Evolutionary conservation across 2,329 filamentous ascomycete genomes (phyloP).

Genomic region (Ilyonectria robusta): DNA sequence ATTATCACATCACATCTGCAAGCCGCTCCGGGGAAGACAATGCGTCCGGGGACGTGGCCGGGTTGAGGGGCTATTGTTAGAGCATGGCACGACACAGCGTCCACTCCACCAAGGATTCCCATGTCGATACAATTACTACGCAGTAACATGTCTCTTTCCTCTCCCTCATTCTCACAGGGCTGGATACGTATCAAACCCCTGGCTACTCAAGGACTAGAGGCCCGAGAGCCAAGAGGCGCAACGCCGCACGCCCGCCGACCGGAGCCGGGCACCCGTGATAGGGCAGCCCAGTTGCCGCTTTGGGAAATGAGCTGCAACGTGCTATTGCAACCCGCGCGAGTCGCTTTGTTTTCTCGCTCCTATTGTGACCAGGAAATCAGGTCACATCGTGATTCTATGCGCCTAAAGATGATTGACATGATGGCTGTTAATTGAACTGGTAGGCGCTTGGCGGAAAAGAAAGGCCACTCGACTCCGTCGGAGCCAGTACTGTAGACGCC

Average conservation of each 20-base stretch:
- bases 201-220: background rate
- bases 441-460: too few relatives aligned
- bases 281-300: conserved; percentile 13
- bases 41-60: background rate
- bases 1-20: conserved; percentile 3
- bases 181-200: background rate
- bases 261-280: conserved; percentile 19
- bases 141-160: background rate
- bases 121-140: background rate
- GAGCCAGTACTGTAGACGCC: background rate
- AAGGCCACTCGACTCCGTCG: too few relatives aligned
- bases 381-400: background rate
- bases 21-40: background rate
- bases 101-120: background rate
- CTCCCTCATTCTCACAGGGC: background rate
- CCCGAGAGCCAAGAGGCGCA: conserved; percentile 25
- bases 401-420: too few relatives aligned
- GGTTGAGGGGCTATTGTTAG: conserved; percentile 3
- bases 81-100: background rate
- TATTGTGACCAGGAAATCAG: too few relatives aligned
- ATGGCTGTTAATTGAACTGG: too few relatives aligned
- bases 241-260: conserved; percentile 27
- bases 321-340: background rate
- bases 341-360: background rate
- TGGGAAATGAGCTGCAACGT: conserved; percentile 19